A percentile compares a stretch with the other conserved stretches of the same genome.
These are phyloP conservation scores for Leccinum subrobustum DNA, from an alignment of 1,284 basidiomycete genomes.

Conservation along the genomic window DNA sequence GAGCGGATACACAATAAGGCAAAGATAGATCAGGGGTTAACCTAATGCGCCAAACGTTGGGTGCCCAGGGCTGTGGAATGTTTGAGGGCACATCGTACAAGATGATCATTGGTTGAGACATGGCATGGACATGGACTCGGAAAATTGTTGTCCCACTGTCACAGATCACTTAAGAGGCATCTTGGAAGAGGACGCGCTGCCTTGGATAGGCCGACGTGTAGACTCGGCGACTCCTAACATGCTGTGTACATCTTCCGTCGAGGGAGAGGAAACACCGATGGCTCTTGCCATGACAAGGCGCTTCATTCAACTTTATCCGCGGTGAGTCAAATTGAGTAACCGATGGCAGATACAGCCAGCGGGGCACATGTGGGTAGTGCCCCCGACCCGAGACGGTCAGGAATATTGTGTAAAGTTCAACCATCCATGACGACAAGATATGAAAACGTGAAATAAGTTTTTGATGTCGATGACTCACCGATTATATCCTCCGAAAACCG, in stretches of 20 bases:
- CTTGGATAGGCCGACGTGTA: constrained; percentile 1
- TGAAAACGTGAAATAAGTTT: constrained; percentile 9
- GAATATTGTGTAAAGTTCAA: background rate
- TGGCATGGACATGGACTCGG: constrained; percentile 4
- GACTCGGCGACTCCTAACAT: background rate
- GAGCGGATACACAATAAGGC: background rate
- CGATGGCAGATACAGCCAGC: constrained; percentile 3
- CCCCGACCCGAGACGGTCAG: background rate
- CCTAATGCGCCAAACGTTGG: constrained; percentile 64
- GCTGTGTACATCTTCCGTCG: constrained; percentile 14
- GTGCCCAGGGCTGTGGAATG: constrained; percentile 65
- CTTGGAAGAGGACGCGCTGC: background rate
- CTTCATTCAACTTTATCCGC: constrained; percentile 2
- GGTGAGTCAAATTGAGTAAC: constrained; percentile 2
- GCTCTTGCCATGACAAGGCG: constrained; percentile 8
- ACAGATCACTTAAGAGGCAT: constrained; percentile 11
- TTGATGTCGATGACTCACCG: background rate
- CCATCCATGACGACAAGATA: constrained; percentile 9
- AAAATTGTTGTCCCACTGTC: background rate
- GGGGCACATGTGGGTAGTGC: background rate
- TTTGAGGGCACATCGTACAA: constrained; percentile 65
- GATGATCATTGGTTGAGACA: constrained; percentile 51
- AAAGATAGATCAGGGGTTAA: constrained; percentile 8
- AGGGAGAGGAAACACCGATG: constrained; percentile 16
- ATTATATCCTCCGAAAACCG: background rate